Base-by-base conservation (phyloP, 495 filamentous ascomycete species). In the Xylaria telfairii region DNA sequence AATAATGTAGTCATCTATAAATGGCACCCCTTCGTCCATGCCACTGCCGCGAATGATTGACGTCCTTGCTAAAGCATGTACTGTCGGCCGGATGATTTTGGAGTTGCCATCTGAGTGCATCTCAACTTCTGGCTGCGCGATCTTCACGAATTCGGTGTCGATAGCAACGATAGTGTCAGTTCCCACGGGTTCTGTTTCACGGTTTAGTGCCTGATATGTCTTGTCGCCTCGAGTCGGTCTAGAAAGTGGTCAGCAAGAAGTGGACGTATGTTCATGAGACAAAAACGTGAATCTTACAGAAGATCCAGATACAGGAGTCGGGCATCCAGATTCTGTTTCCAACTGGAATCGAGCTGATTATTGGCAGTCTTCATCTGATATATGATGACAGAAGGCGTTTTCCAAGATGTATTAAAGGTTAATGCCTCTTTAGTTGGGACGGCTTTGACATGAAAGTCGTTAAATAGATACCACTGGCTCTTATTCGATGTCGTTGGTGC, bases 1-100 rank as follows among this genome's bases (percentile, higher is more conserved):
- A 24, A 88, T 90, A 68, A 99, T 97, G 81, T 98, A 98, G 78
- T 99, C 96, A 77, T 99, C 96, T 54, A 99, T 94, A 78, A 98
- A 98, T 0, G 96, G 92, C 0, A 91, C 80, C 10, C 93, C 93
- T 80, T 95, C 92, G 28, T 89, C 78, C 63, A 89, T 84, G 44
- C 93, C 95, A 2, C 87, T 81, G 17, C 93, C 96, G 51, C 96
- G 87, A 19, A 98, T 84, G 2, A 97, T 93, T 6, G 94, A 97
- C 8, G 96, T 94, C 67, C 96, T 87, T 28, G 94, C 96, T 41
- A 98, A 85, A 0, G 93, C 95, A 68, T 93, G 90, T 47, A 92
- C 92, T 62, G 87, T 92, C 12, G 96, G 96, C 9, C 94, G 87
- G 13, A 97, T 92, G 19, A 93, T 94, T 73, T 95, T 93, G 49